Conservation (phyloP, 257 asterid genomes). For the Petunia secreta region DNA sequence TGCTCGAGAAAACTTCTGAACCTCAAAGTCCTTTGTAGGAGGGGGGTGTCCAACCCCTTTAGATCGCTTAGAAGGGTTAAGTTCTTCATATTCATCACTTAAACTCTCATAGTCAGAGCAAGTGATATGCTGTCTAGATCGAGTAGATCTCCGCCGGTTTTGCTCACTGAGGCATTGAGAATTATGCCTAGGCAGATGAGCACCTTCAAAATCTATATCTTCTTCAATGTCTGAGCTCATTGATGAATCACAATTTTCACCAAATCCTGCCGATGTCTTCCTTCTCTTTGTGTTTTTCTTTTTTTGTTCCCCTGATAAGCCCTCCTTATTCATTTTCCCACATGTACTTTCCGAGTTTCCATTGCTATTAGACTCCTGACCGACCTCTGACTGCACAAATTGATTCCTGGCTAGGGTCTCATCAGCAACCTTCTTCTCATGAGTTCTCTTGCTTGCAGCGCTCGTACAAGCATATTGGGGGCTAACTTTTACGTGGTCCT, state of each 20-base stretch:
- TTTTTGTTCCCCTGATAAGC: slow-evolving; percentile 6
- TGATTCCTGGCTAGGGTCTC: background rate
- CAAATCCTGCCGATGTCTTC: slow-evolving; percentile 31
- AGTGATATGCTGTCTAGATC: slow-evolving; percentile 41
- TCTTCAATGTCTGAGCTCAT: slow-evolving; percentile 32
- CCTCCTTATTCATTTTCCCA: slow-evolving; percentile 14
- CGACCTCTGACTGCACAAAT: slow-evolving; percentile 7
- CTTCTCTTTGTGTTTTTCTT: slow-evolving; percentile 29
- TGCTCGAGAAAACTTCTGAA: slow-evolving; percentile 6
- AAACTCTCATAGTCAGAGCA: slow-evolving; percentile 34
- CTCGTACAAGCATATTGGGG: slow-evolving; percentile 19
- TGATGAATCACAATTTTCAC: slow-evolving; percentile 33
- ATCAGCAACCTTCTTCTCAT: slow-evolving; percentile 7
- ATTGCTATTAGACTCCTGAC: background rate
- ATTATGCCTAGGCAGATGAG: slow-evolving; percentile 28
- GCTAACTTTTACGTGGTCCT: slow-evolving; percentile 10
- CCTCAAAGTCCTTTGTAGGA: background rate
- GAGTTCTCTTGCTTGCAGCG: slow-evolving; percentile 7
- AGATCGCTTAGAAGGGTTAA: slow-evolving; percentile 31
- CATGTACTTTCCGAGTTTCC: background rate
- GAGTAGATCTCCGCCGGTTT: slow-evolving; percentile 38
- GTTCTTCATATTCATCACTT: slow-evolving; percentile 34
- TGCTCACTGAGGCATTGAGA: slow-evolving; percentile 23
- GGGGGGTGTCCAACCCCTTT: slow-evolving; percentile 22
- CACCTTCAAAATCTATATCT: slow-evolving; percentile 21